These are phyloP conservation scores for Liriodendron chinense DNA, from an alignment of 164 flowering plant species.

Conservation along the genomic window DNA sequence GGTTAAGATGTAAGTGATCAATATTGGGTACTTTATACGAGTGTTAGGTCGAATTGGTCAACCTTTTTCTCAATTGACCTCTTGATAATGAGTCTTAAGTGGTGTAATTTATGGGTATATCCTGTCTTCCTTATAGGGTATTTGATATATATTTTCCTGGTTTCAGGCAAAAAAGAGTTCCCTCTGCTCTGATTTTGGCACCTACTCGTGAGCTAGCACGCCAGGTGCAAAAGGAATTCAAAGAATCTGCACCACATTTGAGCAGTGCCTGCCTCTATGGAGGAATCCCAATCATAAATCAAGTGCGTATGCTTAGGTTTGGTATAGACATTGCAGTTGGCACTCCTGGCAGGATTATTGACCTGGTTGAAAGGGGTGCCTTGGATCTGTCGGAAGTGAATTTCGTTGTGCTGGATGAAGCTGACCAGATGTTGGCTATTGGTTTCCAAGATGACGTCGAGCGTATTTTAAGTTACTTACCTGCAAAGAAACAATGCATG, in stretches of 20 bases:
- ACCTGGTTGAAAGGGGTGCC: conserved; percentile 33
- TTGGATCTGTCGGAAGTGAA: conserved; percentile 32
- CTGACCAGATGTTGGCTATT: conserved; percentile 35
- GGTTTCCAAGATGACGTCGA: conserved; percentile 39
- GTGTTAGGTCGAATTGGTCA: too few species aligned
- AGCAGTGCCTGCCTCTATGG: conserved; percentile 33
- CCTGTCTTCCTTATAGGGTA: too few species aligned
- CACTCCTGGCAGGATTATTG: conserved; percentile 37
- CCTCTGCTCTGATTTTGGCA: conserved; percentile 29
- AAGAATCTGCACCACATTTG: conserved; percentile 33
- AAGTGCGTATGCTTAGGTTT: conserved; percentile 21
- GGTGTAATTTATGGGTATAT: too few species aligned
- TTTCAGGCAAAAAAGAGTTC: conserved; percentile 21
- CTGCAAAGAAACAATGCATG: conserved; percentile 30
- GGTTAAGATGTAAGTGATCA: too few species aligned
- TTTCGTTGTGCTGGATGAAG: conserved; percentile 38
- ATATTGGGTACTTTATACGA: too few species aligned
- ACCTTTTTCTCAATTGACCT: too few species aligned
- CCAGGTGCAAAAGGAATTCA: conserved; percentile 35
- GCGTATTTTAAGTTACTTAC: conserved; percentile 26
- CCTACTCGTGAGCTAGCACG: conserved; percentile 37
- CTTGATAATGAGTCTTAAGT: too few species aligned
- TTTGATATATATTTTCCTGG: not conserved
- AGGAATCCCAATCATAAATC: conserved; percentile 28
- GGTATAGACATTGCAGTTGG: conserved; percentile 36